These are phyloP conservation scores for Aspergillus cavernicola DNA, from an alignment of 495 filamentous ascomycete genomes.

Conservation along the genomic window DNA sequence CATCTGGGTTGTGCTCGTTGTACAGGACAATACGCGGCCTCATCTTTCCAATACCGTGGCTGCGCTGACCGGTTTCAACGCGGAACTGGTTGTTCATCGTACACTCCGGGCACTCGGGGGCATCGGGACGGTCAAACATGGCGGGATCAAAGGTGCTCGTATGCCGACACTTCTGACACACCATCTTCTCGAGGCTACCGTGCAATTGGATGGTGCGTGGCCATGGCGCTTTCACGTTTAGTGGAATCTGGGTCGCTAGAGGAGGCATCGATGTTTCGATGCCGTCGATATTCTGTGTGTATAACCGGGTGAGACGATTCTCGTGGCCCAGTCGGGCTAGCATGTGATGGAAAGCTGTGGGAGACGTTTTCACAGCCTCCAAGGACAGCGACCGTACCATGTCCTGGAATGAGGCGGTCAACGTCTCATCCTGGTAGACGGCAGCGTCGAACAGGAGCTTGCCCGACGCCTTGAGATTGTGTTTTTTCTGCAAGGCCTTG, in stretches of 20 bases:
- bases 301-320: constrained; percentile 84
- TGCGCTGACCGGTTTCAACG: constrained; percentile 78
- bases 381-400: constrained; percentile 89
- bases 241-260: constrained; percentile 70
- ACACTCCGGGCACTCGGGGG: constrained; percentile 79
- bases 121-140: constrained; percentile 76
- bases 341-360: constrained; percentile 91
- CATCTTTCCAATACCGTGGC: constrained; percentile 87
- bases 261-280: constrained; percentile 84
- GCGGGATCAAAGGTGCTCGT: constrained; percentile 71
- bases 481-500: constrained; percentile 71
- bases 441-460: constrained; percentile 97
- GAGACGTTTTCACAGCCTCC: constrained; percentile 67
- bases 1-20: constrained; percentile 95
- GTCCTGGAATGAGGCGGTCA: constrained; percentile 86
- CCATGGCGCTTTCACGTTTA: constrained; percentile 80
- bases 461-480: constrained; percentile 87
- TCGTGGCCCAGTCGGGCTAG: constrained; percentile 86
- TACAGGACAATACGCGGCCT: constrained; percentile 94
- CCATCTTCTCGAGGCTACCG: constrained; percentile 91
- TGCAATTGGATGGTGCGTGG: constrained; percentile 91
- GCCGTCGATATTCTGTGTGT: constrained; percentile 94
- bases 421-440: constrained; percentile 85
- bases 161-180: constrained; percentile 85
- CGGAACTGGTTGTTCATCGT: constrained; percentile 70